Evolutionary conservation across 768 basidiomycete genomes (phyloP).

Genomic region (Tubosaeta brunneosetosa): DNA sequence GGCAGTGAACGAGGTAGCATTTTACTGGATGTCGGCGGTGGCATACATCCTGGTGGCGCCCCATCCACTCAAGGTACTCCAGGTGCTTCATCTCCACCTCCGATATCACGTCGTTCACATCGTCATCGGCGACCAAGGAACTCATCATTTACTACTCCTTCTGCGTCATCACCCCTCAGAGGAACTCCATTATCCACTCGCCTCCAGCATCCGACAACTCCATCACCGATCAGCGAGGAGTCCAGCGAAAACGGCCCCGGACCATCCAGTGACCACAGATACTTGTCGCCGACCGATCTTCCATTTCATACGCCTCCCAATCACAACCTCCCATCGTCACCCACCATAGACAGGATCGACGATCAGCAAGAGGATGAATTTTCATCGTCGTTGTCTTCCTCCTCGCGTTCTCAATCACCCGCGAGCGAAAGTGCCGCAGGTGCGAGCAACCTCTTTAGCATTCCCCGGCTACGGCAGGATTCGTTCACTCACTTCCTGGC

Average conservation of each 20-base stretch:
- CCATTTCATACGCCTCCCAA: constrained; percentile 55
- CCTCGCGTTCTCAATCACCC: constrained; percentile 58
- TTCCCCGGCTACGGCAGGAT: constrained; percentile 60
- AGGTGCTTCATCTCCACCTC: constrained; percentile 39
- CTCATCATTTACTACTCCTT: constrained; percentile 32
- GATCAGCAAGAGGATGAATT: constrained; percentile 23
- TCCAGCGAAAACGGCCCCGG: constrained; percentile 46
- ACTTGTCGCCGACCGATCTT: constrained; percentile 59
- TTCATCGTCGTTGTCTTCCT: constrained; percentile 25
- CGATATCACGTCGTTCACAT: constrained; percentile 52
- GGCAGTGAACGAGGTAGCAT: constrained; percentile 97
- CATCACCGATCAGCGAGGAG: constrained; percentile 69
- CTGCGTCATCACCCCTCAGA: constrained; percentile 65
- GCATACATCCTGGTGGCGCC: constrained; percentile 32
- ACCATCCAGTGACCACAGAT: constrained; percentile 46
- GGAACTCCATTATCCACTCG: constrained; percentile 40
- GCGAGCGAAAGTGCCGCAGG: constrained; percentile 54
- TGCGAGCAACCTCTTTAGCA: constrained; percentile 80
- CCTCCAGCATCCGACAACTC: constrained; percentile 47
- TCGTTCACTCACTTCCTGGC: constrained; percentile 65
- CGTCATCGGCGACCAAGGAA: constrained; percentile 54
- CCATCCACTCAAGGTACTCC: constrained; percentile 42
- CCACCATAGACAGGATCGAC: constrained; percentile 16
- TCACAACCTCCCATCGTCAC: constrained; percentile 45
- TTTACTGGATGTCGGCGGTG: constrained; percentile 77